These are phyloP conservation scores for Yarrowia sp. DNA, from an alignment of 805 yeast genomes.

Conservation along the genomic window DNA sequence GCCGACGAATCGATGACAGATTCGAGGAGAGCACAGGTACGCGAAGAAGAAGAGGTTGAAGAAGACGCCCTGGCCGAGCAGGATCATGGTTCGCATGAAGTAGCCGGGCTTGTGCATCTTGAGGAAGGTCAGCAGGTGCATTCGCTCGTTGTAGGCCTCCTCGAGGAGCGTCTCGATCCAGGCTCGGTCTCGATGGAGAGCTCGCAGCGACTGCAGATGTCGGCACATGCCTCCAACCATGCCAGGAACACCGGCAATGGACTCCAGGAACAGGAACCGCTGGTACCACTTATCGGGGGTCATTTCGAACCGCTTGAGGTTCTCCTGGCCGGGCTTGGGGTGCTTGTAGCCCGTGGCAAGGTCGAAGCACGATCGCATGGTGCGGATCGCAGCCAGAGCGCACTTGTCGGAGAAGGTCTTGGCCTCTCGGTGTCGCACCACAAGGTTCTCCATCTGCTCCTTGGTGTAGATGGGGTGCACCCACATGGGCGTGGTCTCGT, in stretches of 20 bases:
- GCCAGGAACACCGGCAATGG: slow-evolving; percentile 80
- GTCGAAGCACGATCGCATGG: slow-evolving; percentile 55
- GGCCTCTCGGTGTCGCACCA: slow-evolving; percentile 51
- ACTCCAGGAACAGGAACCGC: slow-evolving; percentile 58
- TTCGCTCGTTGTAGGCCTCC: slow-evolving; percentile 76
- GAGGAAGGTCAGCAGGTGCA: slow-evolving; percentile 70
- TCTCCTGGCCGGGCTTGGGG: slow-evolving; percentile 44
- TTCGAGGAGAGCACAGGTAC: slow-evolving; percentile 57
- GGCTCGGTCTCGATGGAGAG: slow-evolving; percentile 64
- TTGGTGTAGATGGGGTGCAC: slow-evolving; percentile 45
- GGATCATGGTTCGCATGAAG: slow-evolving; percentile 54
- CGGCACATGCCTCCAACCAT: slow-evolving; percentile 71
- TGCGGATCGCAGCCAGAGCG: slow-evolving; percentile 49
- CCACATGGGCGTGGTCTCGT: slow-evolving; percentile 37
- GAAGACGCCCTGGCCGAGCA: slow-evolving; percentile 68
- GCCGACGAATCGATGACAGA: slow-evolving; percentile 75
- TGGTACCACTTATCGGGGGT: slow-evolving; percentile 64
- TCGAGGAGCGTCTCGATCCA: slow-evolving; percentile 73
- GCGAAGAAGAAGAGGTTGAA: slow-evolving; percentile 61
- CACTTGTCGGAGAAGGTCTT: slow-evolving; percentile 44
- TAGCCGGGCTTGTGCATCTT: slow-evolving; percentile 61
- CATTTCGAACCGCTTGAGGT: slow-evolving; percentile 48
- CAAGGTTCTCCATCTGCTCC: slow-evolving; percentile 42
- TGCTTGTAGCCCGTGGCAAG: slow-evolving; percentile 63
- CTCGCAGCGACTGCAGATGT: slow-evolving; percentile 61